phyloP scores from a whole-genome alignment of 345 rosid species.

The Salix dunnii region DNA sequence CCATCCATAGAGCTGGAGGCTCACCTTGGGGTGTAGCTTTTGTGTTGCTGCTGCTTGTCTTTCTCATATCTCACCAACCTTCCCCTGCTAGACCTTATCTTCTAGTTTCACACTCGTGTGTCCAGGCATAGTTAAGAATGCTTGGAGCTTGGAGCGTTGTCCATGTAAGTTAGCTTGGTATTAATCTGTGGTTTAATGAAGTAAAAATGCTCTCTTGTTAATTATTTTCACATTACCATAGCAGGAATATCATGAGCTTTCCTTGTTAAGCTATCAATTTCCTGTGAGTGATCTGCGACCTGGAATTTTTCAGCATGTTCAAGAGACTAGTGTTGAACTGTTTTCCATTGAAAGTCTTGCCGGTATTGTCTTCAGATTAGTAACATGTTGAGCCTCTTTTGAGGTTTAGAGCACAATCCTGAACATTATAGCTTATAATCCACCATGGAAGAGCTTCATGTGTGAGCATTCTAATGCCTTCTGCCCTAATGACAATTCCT shows the following conservation, averaged over 20 bases:
- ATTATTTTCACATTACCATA: too few species aligned
- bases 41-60: constrained; percentile 38
- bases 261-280: too few species aligned
- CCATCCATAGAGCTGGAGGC: constrained; percentile 52
- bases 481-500: neutral
- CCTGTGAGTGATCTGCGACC: too few species aligned
- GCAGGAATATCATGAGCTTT: too few species aligned
- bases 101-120: constrained; percentile 5
- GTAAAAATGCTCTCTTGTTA: neutral
- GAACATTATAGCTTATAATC: neutral
- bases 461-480: neutral
- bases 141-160: neutral
- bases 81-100: constrained; percentile 38
- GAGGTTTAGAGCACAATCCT: neutral
- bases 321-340: neutral
- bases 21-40: constrained; percentile 54
- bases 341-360: neutral
- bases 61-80: constrained; percentile 48
- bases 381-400: neutral
- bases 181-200: neutral
- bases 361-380: neutral
- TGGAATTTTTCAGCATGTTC: neutral
- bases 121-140: neutral
- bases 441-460: too few species aligned
- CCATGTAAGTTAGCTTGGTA: neutral